Base-by-base conservation (phyloP, 108 stramenopile genomes). In the Cyclotella choctawhatcheeana region DNA sequence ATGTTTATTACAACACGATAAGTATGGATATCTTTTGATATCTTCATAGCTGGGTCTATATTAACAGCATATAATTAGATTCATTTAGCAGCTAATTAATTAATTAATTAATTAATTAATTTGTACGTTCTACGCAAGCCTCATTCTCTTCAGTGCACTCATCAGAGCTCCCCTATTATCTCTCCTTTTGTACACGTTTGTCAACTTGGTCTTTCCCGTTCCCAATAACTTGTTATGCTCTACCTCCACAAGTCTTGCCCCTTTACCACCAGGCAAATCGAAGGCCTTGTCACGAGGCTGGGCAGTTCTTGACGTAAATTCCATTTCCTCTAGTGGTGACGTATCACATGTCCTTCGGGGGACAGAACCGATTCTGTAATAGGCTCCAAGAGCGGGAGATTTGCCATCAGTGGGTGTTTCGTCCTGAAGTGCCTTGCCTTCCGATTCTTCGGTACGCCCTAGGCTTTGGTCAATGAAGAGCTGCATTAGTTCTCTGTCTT, bases 151-250 rank as follows among this genome's bases (percentile, higher is more conserved):
- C 65, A 92, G 61, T 21, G 82, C 85, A 44, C 81, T 76, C 43
- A 83, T 64, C 22, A 95, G 62, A 43, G 85, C 78, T 10, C 83
- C 88, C 44, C 84, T 79, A 58, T 93, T 93, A 72, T 95, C 94
- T 37, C 87, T 44, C 82, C 92, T 86, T 74, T 90, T 90, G 82
- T 91, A 92, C n/a, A 93, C 72, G 43, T 91, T 90, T 13, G 83
- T 93, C 59, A 92, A 59, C 70, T 92, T 91, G 17, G 89, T 92
- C 44, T 74, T 69, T 35, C 71, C 78, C 27, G 59, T 64, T 12
- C 77, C 77, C 55, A 78, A 71, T 48, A 78, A 69, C 3, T 62
- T 50, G 31, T 64, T 71, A 44, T 58, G 68, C 48, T 73, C 77
- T 35, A 71, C 79, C 80, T 58, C 90, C 83, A 79, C 90, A 88